A percentile compares a stretch with the other conserved stretches of the same genome.
phyloP scores from a whole-genome alignment of 345 rosid species.

The Trapa incisa region DNA sequence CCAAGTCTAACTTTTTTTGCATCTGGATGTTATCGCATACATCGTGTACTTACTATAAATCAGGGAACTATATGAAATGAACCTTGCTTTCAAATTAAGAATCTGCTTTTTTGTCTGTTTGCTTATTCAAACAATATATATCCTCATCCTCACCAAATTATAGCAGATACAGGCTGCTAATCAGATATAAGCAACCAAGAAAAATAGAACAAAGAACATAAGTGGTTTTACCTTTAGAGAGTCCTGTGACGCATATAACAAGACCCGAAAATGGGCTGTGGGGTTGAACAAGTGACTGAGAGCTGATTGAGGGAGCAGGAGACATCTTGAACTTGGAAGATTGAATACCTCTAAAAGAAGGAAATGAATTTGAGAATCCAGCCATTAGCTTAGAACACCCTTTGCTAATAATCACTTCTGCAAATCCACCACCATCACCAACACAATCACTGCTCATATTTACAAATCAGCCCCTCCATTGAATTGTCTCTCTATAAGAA shows the following conservation, averaged over 20 bases:
- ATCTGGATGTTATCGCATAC: neutral
- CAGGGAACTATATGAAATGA: neutral
- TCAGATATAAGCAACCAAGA: neutral
- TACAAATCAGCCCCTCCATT: slow-evolving; percentile 2
- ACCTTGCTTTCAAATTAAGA: neutral
- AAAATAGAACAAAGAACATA: neutral
- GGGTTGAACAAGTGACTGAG: slow-evolving; percentile 25
- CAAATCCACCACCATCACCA: slow-evolving; percentile 53
- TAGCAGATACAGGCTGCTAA: neutral
- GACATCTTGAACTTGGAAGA: slow-evolving; percentile 27
- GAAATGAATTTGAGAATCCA: slow-evolving; percentile 35
- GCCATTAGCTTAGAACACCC: slow-evolving; percentile 71
- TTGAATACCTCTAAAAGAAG: slow-evolving; percentile 30
- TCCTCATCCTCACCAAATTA: neutral
- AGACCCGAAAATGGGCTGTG: slow-evolving; percentile 58
- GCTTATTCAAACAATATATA: neutral
- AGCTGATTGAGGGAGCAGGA: slow-evolving; percentile 32
- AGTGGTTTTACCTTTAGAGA: slow-evolving; percentile 55
- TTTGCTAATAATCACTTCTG: slow-evolving; percentile 46
- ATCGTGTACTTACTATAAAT: neutral
- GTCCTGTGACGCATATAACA: slow-evolving; percentile 81
- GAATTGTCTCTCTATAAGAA: neutral
- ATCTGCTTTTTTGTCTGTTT: neutral
- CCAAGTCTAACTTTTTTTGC: neutral
- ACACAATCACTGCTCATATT: slow-evolving; percentile 16